Base-by-base conservation (phyloP, 129 eudicot genomes). In the Saposhnikovia divaricata region DNA sequence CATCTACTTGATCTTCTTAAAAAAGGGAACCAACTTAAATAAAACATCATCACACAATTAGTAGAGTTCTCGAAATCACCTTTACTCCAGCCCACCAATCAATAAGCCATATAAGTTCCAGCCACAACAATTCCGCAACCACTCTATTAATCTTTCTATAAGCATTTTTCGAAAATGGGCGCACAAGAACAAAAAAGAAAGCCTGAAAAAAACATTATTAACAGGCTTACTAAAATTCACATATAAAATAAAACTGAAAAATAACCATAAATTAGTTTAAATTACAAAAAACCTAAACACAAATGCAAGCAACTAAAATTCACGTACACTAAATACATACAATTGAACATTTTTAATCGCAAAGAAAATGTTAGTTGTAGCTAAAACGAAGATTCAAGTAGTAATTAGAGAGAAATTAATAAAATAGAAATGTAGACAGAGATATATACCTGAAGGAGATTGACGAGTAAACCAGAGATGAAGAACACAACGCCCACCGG, bases 81-180 rank as follows among this genome's bases (percentile, higher is more conserved):
- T 93, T 85, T 65, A 93, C 96, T 37, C 91, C 93, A 39, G 98
- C 97, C 98, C 97, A 90, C 98, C 98, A 93, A 86, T 93, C 98
- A 66, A 93, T 86, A 39, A 93, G 83, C 97, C 98, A 93, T 18
- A 93, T 95, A 53, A 93, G 97, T 85, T 93, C 96, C 78, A 91
- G 86, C 98, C 97, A 93, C 79, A 93, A 72, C 51, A 93, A 84
- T 77, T 93, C 98, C 1, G 97, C 95, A 61, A 93, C 90, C 87
- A 63, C 82, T 79, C 97, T 85, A 79, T 89, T 91, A 61, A 93
- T 84, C 85, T 94, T 91, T 79, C 97, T 82, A 83, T 91, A 93
- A 11, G 83, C 50, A 61, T 82, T 93, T 90, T 91, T 93, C 14
- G 97, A 93, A 68, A 93, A 69, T 19, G 98, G 98, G 78, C 98